These are phyloP conservation scores for Lasiodiplodia theobromae DNA, from an alignment of 2,329 filamentous ascomycete genomes.

Conservation along the genomic window DNA sequence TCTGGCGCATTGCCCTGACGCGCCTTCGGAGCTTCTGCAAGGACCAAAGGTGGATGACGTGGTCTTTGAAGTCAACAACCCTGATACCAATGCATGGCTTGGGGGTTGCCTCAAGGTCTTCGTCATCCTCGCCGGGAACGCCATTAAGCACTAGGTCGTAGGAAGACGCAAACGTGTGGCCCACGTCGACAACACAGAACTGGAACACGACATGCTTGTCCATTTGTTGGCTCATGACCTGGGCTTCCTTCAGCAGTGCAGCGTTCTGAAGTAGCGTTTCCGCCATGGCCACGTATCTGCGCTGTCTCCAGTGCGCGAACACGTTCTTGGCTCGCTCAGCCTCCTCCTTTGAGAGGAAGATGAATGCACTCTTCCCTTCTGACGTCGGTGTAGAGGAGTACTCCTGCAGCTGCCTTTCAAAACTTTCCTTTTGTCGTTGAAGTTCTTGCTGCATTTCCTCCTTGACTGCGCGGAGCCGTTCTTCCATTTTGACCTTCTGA, in stretches of 20 bases:
- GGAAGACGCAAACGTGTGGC: constrained; percentile 87
- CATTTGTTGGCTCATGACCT: constrained; percentile 97
- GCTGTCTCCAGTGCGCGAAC: constrained; percentile 78
- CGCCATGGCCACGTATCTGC: constrained; percentile 92
- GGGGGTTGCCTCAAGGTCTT: constrained; percentile 77
- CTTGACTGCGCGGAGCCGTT: constrained; percentile 77
- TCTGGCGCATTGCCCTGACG: constrained; percentile 90
- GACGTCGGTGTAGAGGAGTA: constrained; percentile 53
- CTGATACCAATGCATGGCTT: constrained; percentile 93
- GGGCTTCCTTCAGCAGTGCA: constrained; percentile 88
- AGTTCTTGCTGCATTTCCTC: constrained; percentile 89
- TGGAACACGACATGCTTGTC: constrained; percentile 93
- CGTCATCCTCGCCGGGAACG: constrained; percentile 83
- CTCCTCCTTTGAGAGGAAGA: constrained; percentile 67
- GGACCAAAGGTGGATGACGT: constrained; percentile 91
- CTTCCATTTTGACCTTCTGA: constrained; percentile 86
- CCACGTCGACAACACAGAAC: constrained; percentile 88
- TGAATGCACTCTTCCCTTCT: constrained; percentile 53
- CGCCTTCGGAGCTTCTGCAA: constrained; percentile 88
- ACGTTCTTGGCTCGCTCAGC: constrained; percentile 72
- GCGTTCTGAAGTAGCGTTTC: constrained; percentile 90
- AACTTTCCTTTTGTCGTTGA: constrained; percentile 81
- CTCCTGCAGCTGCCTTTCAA: constrained; percentile 78
- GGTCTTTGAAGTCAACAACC: constrained; percentile 88
- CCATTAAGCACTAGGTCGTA: constrained; percentile 97